Evolutionary conservation across 2,329 filamentous ascomycete species (phyloP).

Genomic region (Metarhizium sp.): DNA sequence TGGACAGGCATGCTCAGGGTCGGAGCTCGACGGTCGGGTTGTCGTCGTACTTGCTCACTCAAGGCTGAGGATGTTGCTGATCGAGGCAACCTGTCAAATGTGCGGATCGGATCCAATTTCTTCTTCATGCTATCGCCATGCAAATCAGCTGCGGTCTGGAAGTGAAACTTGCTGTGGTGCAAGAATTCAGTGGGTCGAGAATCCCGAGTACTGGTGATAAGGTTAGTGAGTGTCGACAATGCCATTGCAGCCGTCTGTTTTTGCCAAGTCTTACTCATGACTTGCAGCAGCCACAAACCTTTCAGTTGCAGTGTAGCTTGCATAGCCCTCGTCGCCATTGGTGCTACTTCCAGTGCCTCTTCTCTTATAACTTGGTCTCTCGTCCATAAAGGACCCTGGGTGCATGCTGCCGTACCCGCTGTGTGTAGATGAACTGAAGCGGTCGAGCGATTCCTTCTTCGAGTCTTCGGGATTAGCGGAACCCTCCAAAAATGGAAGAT

Average conservation of each 20-base stretch:
- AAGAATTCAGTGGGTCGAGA: constrained; percentile 31
- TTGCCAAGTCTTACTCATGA: background rate
- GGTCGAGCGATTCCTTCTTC: constrained; percentile 19
- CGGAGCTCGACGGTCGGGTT: constrained; percentile 30
- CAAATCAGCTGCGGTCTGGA: constrained; percentile 34
- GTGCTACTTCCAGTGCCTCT: constrained; percentile 18
- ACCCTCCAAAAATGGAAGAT: constrained; percentile 25
- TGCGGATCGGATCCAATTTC: constrained; percentile 41
- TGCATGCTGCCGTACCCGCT: constrained; percentile 33
- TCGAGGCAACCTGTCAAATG: constrained; percentile 35
- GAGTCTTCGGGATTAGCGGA: constrained; percentile 20
- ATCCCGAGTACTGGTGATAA: constrained; percentile 28
- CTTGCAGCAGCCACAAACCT: constrained; percentile 18
- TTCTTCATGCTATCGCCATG: constrained; percentile 44
- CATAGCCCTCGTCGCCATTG: constrained; percentile 33
- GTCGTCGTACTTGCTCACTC: constrained; percentile 28
- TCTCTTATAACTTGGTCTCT: constrained; percentile 23
- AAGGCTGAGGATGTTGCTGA: constrained; percentile 34
- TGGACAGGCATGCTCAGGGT: constrained; percentile 36
- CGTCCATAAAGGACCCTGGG: constrained; percentile 23
- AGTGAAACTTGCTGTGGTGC: constrained; percentile 40
- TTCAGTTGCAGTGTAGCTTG: constrained; percentile 31
- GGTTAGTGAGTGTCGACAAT: constrained; percentile 2
- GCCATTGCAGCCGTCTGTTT: background rate
- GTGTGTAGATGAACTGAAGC: constrained; percentile 18